Base-by-base conservation (phyloP, 768 basidiomycete genomes). In the Pleurotus tuber-regium region DNA sequence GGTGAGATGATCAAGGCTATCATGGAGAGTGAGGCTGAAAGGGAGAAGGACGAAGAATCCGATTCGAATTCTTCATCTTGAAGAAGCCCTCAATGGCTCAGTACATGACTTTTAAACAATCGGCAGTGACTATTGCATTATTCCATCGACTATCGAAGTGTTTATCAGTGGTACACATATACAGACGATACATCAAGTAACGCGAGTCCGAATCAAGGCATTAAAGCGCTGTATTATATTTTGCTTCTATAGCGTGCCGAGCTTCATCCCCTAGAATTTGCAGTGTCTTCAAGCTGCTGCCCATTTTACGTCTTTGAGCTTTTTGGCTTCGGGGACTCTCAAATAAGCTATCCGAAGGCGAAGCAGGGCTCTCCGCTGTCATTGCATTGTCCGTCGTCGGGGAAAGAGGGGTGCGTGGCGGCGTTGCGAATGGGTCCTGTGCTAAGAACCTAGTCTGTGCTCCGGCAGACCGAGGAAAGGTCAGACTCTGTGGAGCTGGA, bases 1-100 rank as follows among this genome's bases (percentile, higher is more conserved):
- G 78, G 83, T 21, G 85, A 86, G 68, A 98, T 96, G 94, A 89
- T 96, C 62, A 88, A 87, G 69, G 87, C 84, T 1, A 86, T 97
- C 39, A 80, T 82, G 75, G 83, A 87, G 59, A 84, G 78, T 36
- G 77, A 79, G 59, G 56, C 71, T 12, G 56, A 66, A 55, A 62
- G 69, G 28, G 73, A 76, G 53, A 66, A 65, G 50, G 63, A 44
- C 25, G 24, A 44, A 28, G 25, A 44, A 14, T 23, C 14, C 16
- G 21, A 42, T 19, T 19, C 16, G 8, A 14, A 31, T 31, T 31
- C 30, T 31, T 24, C 16, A 9, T 42, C 21, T 12, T 16, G 18
- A 42, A 18, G 40, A 42, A 12, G 7, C 30, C 14, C 7, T 31
- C 14, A 31, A 31, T 7, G 7, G 30, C 8, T 31, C 14, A 14